Conservation (phyloP, 75 land plant species). For the Picea glauca region DNA sequence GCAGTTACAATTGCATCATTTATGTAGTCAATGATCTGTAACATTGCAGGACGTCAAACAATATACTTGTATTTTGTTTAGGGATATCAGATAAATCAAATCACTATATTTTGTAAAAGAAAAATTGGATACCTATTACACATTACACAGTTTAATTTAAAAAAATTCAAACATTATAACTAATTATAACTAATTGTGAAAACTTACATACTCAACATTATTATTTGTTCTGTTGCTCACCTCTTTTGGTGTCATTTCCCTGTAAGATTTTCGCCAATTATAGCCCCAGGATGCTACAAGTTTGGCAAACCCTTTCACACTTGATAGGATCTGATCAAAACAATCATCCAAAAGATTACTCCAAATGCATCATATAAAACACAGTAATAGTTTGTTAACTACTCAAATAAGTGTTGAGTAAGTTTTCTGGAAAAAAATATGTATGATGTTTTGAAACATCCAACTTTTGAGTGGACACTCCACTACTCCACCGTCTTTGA, state of each 20-base stretch:
- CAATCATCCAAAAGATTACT: not conserved
- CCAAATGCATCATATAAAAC: not conserved
- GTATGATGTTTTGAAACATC: too few species aligned
- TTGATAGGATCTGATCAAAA: slow-evolving; percentile 18
- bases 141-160: too few species aligned
- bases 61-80: not conserved
- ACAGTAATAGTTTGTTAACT: not conserved
- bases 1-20: slow-evolving; percentile 27
- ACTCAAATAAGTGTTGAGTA: too few species aligned
- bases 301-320: slow-evolving; percentile 6
- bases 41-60: not conserved
- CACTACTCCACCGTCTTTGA: too few species aligned
- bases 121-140: too few species aligned
- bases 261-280: slow-evolving; percentile 42
- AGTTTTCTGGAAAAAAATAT: too few species aligned
- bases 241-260: slow-evolving; percentile 10
- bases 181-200: too few species aligned
- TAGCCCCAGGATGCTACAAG: slow-evolving; percentile 35
- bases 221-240: not conserved
- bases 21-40: slow-evolving; percentile 39
- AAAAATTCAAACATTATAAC: too few species aligned
- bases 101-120: too few species aligned
- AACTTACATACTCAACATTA: too few species aligned
- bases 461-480: too few species aligned
- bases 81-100: too few species aligned